A percentile compares a stretch with the other conserved stretches of the same genome.
These are phyloP conservation scores for Salvia splendens DNA, from an alignment of 257 asterid species.

Conservation along the genomic window DNA sequence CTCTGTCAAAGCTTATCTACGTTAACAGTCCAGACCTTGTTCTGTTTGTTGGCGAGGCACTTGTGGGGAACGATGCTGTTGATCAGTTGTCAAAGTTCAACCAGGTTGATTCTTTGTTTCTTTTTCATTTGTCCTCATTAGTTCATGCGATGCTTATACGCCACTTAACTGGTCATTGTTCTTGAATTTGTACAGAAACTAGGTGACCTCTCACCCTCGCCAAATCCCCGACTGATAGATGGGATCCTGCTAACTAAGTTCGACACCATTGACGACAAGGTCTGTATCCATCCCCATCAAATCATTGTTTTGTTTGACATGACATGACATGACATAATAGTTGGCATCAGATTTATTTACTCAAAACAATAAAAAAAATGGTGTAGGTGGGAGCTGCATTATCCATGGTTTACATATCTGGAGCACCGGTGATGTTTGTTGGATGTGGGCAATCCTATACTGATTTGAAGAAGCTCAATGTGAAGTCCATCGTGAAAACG, in stretches of 20 bases:
- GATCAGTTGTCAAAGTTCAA: slow-evolving; percentile 92
- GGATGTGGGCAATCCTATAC: slow-evolving; percentile 98
- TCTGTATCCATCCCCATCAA: slow-evolving; percentile 8
- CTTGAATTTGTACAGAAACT: slow-evolving; percentile 60
- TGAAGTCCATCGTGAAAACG: slow-evolving; percentile 87
- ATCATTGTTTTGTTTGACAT: background rate
- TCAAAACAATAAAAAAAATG: background rate
- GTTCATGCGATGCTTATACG: background rate
- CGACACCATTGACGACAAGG: slow-evolving; percentile 97
- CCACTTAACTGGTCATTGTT: background rate
- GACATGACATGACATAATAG: too few species aligned
- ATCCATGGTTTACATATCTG: slow-evolving; percentile 93
- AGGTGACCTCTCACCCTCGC: slow-evolving; percentile 86
- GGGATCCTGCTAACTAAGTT: slow-evolving; percentile 95
- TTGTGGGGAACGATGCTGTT: slow-evolving; percentile 94
- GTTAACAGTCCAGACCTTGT: slow-evolving; percentile 81
- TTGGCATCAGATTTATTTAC: too few species aligned
- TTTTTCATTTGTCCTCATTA: background rate
- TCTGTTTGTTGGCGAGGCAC: slow-evolving; percentile 97
- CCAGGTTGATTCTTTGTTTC: slow-evolving; percentile 50
- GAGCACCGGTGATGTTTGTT: slow-evolving; percentile 97
- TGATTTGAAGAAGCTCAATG: slow-evolving; percentile 93
- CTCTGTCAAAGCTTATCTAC: slow-evolving; percentile 86
- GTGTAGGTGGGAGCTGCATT: slow-evolving; percentile 95
- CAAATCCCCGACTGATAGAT: slow-evolving; percentile 82